Base-by-base conservation (phyloP, 495 filamentous ascomycete genomes). In the Daldinia loculata region DNA sequence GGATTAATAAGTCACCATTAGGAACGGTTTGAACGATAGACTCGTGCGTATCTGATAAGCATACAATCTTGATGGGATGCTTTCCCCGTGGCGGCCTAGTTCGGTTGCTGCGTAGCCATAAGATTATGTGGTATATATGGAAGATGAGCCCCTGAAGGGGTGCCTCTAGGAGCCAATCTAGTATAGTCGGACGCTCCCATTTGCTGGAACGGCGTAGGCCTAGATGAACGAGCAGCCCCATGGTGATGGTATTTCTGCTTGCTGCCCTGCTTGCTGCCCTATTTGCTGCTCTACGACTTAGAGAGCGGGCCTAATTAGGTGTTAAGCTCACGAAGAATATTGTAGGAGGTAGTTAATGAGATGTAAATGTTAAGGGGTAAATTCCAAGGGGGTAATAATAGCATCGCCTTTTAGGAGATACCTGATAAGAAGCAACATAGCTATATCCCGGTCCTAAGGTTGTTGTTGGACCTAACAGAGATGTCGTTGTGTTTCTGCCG, bases 31-130 rank as follows among this genome's bases (percentile, higher is more conserved):
- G 69, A 27, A 88, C 88, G 4, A 71, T 84, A 26, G 86, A 79
- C 15, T 84, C 87, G 76, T 98, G 95, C 7, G 95, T 97, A 78
- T 98, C 95, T 1, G 93, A 95, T 39, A 98, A 89, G 75, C 92
- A 97, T 56, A 98, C 91, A 36, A 98, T 85, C 36, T 89, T 86
- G 71, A 97, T 90, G 0, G 87, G 83, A 0, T 77, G 82, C 14
- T 79, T 77, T 51, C 82, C 75, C 29, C 82, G 80, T 1, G 88
- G 84, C 15, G 87, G 82, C 5, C 78, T 81, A 59, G 85, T 85
- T 3, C 90, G 85, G 39, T 84, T 77, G 0, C 89, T 87, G 26
- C 91, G 88, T 17, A 94, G 84, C 70, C 81, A 84, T 15, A 89
- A 83, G 36, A 95, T 76, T 41, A 89, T 38, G 34, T 82, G 82